A percentile compares a stretch with the other conserved stretches of the same genome.
Conservation (phyloP, 352 stramenopile species). For the Globisporangium carolinianum region DNA sequence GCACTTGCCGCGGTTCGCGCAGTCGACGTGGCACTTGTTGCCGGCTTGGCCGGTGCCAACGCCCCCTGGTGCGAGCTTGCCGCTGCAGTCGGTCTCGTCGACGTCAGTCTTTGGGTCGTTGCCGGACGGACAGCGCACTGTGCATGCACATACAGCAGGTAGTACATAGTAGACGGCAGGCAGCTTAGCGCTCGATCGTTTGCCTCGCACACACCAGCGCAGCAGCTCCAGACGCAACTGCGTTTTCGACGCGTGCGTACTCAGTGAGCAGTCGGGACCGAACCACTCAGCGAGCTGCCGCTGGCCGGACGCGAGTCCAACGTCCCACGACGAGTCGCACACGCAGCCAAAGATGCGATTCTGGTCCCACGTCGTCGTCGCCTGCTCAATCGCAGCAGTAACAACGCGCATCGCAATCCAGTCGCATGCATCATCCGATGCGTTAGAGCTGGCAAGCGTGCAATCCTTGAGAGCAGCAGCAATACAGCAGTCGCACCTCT, state of each 20-base stretch:
- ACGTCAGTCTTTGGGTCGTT: slow-evolving; percentile 76
- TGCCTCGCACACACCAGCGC: background rate
- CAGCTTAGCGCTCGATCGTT: too few species aligned
- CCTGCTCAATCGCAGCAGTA: slow-evolving; percentile 9
- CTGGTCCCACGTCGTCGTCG: slow-evolving; percentile 68
- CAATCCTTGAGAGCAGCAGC: background rate
- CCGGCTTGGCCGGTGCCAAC: slow-evolving; percentile 25
- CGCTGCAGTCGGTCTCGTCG: slow-evolving; percentile 84
- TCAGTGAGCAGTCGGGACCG: slow-evolving; percentile 75
- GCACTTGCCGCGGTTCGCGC: slow-evolving; percentile 69
- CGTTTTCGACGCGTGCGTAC: slow-evolving; percentile 18
- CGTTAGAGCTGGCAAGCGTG: too few species aligned
- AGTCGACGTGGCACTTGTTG: slow-evolving; percentile 74
- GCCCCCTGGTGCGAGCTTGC: slow-evolving; percentile 30
- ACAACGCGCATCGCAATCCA: background rate
- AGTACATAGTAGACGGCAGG: too few species aligned
- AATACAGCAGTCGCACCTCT: slow-evolving; percentile 15
- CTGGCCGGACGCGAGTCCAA: slow-evolving; percentile 64
- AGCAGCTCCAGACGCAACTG: too few species aligned
- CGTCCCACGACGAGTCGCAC: slow-evolving; percentile 71
- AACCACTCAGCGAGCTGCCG: slow-evolving; percentile 86
- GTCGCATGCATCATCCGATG: too few species aligned
- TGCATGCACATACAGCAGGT: too few species aligned
- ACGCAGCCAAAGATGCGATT: slow-evolving; percentile 69
- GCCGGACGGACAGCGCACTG: slow-evolving; percentile 80